phyloP scores from a whole-genome alignment of 306 rosid genomes.

The Inga leiocalycina region DNA sequence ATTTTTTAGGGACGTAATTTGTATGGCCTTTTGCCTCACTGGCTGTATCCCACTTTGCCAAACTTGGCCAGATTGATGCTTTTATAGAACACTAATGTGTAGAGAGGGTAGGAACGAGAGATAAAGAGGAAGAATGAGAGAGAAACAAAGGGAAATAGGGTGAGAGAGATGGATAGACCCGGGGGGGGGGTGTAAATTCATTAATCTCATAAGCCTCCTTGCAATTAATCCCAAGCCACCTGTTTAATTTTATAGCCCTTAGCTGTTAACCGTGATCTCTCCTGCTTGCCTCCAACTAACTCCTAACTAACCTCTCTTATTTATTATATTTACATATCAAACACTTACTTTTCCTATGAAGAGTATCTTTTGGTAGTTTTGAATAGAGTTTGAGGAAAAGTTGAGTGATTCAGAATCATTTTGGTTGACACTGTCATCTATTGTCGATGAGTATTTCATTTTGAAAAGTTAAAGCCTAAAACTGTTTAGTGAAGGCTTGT shows the following conservation, averaged over 20 bases:
- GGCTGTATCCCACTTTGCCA: slow-evolving; percentile 1
- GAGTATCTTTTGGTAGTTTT: not conserved
- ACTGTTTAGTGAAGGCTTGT: not conserved
- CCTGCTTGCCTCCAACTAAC: not conserved
- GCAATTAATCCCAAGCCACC: not conserved
- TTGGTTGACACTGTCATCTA: not conserved
- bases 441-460: not conserved
- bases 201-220: not conserved
- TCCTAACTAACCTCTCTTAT: not conserved
- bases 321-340: not conserved
- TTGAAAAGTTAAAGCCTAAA: not conserved
- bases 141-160: not conserved
- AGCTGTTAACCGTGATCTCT: not conserved
- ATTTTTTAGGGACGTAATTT: not conserved
- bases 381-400: not conserved
- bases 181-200: not conserved
- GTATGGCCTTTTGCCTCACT: slow-evolving; percentile 6
- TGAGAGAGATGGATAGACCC: not conserved
- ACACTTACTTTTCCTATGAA: not conserved
- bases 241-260: not conserved
- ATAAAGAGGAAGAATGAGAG: not conserved
- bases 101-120: not conserved
- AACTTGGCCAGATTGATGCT: slow-evolving; percentile 9
- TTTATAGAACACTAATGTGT: not conserved
- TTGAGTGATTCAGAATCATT: slow-evolving; percentile 5